Percentiles rank a stretch among this genome's conserved stretches.
phyloP scores from a whole-genome alignment of 2,329 filamentous ascomycete species.

The Aspergillus novofumigatus region DNA sequence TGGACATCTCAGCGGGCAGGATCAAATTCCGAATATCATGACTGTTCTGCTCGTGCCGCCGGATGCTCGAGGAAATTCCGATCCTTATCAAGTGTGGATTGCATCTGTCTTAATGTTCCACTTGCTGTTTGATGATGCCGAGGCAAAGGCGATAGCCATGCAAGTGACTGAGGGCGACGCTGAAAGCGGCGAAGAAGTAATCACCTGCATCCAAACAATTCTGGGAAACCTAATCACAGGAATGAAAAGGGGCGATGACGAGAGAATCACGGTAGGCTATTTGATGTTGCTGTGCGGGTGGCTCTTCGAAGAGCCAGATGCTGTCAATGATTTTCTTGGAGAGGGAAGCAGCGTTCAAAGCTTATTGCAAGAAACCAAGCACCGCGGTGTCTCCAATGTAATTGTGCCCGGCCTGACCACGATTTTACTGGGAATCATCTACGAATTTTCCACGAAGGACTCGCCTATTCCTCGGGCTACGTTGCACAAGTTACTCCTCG shows the following conservation, averaged over 20 bases:
- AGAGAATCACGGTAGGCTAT: conserved; percentile 76
- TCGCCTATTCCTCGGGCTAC: conserved; percentile 81
- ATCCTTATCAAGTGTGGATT: conserved; percentile 88
- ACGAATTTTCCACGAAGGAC: conserved; percentile 97
- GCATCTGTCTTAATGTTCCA: conserved; percentile 84
- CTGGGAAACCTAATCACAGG: conserved; percentile 80
- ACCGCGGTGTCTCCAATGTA: conserved; percentile 56
- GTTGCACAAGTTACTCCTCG: conserved; percentile 71
- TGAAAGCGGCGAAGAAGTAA: conserved; percentile 84
- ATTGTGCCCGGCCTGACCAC: conserved; percentile 79
- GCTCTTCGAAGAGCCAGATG: conserved; percentile 88
- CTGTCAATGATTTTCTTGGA: conserved; percentile 85
- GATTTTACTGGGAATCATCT: conserved; percentile 79
- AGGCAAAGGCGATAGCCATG: conserved; percentile 76
- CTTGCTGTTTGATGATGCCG: conserved; percentile 71
- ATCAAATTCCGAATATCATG: conserved; percentile 84
- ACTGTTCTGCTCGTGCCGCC: conserved; percentile 71
- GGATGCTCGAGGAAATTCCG: conserved; percentile 57
- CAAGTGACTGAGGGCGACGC: conserved; percentile 84
- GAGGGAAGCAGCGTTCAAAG: conserved; percentile 92
- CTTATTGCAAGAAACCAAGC: conserved; percentile 70
- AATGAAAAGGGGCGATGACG: conserved; percentile 70
- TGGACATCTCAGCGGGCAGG: conserved; percentile 70
- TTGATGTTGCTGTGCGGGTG: conserved; percentile 84
- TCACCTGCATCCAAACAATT: conserved; percentile 87